Conservation (phyloP, 75 land plant genomes). For the Chamaecyparis obtusa region DNA sequence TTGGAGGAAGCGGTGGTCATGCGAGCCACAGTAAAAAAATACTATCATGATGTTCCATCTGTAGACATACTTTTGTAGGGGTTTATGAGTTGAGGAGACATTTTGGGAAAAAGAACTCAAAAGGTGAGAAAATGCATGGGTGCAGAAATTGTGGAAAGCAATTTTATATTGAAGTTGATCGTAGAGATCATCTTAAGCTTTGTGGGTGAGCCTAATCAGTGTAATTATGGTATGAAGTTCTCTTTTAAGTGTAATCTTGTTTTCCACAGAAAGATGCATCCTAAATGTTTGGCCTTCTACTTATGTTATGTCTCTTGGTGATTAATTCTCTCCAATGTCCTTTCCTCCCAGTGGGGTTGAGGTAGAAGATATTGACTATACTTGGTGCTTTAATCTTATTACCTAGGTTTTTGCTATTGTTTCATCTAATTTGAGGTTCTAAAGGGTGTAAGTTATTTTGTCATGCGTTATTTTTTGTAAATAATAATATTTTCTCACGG, state of each 20-base stretch:
- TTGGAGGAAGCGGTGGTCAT: not conserved
- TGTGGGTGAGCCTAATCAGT: constrained; percentile 36
- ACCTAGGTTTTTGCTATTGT: not conserved
- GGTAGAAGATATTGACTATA: not conserved
- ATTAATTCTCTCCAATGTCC: not conserved
- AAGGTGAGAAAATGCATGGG: constrained; percentile 38
- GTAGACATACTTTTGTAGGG: constrained; percentile 40
- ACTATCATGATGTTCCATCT: constrained; percentile 39
- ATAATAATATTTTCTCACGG: not conserved
- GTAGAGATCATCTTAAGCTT: constrained; percentile 39
- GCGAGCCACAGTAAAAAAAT: constrained; percentile 42
- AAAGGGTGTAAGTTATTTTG: not conserved
- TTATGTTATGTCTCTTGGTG: not conserved
- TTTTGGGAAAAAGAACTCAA: constrained; percentile 40
- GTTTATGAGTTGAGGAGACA: constrained; percentile 44
- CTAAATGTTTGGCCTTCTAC: constrained; percentile 9
- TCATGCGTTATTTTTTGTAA: not conserved
- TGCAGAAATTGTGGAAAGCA: constrained; percentile 35
- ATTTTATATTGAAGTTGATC: constrained; percentile 43
- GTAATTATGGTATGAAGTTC: constrained; percentile 36
- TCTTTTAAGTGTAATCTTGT: constrained; percentile 47
- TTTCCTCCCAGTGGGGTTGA: not conserved
- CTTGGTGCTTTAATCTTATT: too few species aligned
- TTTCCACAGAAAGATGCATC: constrained; percentile 23
- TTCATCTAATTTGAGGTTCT: not conserved